Conservation (phyloP, 192 early-diverging fungal species). For the Coemansia sp. region DNA sequence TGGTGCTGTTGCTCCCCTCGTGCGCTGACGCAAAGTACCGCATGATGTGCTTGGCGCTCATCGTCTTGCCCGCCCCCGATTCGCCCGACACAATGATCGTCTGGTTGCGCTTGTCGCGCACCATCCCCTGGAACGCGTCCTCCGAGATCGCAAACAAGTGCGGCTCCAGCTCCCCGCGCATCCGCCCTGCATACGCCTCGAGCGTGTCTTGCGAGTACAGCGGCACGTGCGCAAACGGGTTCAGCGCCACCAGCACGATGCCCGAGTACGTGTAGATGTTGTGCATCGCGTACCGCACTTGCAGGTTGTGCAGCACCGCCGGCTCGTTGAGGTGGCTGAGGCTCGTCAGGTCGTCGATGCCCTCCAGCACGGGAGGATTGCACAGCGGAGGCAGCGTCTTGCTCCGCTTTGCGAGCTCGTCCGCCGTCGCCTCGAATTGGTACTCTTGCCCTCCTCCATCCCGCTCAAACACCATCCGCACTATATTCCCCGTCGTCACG, state of each 20-base stretch:
- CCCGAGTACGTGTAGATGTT: slow-evolving; percentile 99
- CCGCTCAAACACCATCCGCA: slow-evolving; percentile 38
- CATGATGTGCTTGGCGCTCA: slow-evolving; percentile 97
- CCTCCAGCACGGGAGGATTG: slow-evolving; percentile 90
- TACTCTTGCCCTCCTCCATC: slow-evolving; percentile 15
- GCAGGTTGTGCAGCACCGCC: slow-evolving; percentile 92
- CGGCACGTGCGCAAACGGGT: slow-evolving; percentile 87
- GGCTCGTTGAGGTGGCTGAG: slow-evolving; percentile 97
- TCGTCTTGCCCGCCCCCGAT: slow-evolving; percentile 97
- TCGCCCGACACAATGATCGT: slow-evolving; percentile 98
- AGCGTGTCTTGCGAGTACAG: slow-evolving; percentile 94
- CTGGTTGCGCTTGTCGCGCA: slow-evolving; percentile 92
- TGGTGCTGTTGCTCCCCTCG: slow-evolving; percentile 42
- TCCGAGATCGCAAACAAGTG: slow-evolving; percentile 99
- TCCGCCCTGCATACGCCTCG: slow-evolving; percentile 90
- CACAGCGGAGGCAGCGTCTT: slow-evolving; percentile 85
- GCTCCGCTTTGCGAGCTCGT: slow-evolving; percentile 68
- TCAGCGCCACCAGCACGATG: slow-evolving; percentile 97
- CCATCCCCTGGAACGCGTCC: slow-evolving; percentile 97
- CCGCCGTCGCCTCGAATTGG: slow-evolving; percentile 69
- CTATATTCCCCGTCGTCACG: slow-evolving; percentile 12
- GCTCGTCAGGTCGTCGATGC: slow-evolving; percentile 91
- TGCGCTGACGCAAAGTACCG: slow-evolving; percentile 90
- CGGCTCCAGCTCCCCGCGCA: slow-evolving; percentile 93
- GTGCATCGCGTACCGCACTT: slow-evolving; percentile 85